Base-by-base conservation (phyloP, 1,139 yeast genomes). In the Fermentozyma sake region DNA sequence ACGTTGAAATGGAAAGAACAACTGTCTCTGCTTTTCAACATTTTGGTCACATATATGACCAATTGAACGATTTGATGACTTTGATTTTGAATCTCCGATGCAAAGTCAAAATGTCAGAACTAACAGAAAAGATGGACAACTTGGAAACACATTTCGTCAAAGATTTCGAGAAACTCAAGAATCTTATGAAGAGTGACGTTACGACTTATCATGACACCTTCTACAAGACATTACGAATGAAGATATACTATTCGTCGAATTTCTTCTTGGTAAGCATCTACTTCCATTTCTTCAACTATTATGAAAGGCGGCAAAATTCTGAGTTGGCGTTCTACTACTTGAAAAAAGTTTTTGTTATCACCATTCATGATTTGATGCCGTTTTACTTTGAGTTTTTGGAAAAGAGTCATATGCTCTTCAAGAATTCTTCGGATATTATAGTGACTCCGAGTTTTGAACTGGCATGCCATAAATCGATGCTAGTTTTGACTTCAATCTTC, bases 381-480 rank as follows among this genome's bases (percentile, higher is more conserved):
- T 57, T 58, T 30, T 63, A 58, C 33, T 51, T 50, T 31, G 56
- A 58, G 9, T 35, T 47, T 55, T 44, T 60, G 26, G 61, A 59
- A 10, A 52, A 53, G 27, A 47, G 49, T 18, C 55, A 48, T 10
- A 47, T 50, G 10, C 44, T 55, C 12, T 61, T 33, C 17, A 20
- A 29, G 8, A 28, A 38, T 14, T 24, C 38, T 1, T 32, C 65
- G 32, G 75, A 69, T 34, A 51, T 62, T 48, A 37, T 61, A 5
- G 38, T 70, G 8, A 64, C 68, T 22, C 76, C 76, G 1, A 44
- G 54, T 2, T 43, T 71, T 18, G 60, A 67, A 23, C 53, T 50
- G 34, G 41, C 60, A n/a, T 47, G 65, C 22, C 70, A 65, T 34
- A 59, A 62, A 33, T 41, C 66, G 2, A 57, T 59, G 28, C 36